Percentiles rank a stretch among this genome's conserved stretches.
These are phyloP conservation scores for Typha latifolia DNA, from an alignment of 176 grass and related monocot species.

Conservation along the genomic window DNA sequence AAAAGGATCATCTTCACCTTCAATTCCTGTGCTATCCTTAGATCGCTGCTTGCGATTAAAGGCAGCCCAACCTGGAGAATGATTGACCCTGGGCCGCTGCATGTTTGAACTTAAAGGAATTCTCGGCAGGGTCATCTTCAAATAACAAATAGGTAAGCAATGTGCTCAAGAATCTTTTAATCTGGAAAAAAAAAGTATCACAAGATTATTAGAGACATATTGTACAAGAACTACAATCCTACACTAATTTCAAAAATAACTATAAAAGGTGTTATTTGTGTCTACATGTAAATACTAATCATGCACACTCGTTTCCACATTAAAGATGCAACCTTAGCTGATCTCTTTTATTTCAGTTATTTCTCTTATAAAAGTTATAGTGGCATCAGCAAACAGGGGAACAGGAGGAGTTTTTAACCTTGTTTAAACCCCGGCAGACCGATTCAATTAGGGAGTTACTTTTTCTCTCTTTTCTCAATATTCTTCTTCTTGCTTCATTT, in stretches of 20 bases:
- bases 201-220: background rate
- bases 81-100: conserved; percentile 31
- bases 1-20: conserved; percentile 35
- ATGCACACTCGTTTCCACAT: background rate
- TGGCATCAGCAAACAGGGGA: too few species aligned
- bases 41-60: conserved; percentile 55
- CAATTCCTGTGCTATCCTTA: conserved; percentile 14
- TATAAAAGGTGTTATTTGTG: background rate
- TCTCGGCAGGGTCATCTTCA: conserved; percentile 14
- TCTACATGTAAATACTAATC: background rate
- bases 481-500: too few species aligned
- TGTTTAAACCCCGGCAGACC: too few species aligned
- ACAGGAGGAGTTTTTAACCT: too few species aligned
- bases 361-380: background rate
- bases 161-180: background rate
- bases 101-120: conserved; percentile 25
- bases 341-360: background rate
- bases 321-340: background rate
- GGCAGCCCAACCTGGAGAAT: conserved; percentile 69
- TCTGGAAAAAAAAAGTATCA: background rate
- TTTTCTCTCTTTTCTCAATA: too few species aligned
- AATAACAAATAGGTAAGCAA: background rate
- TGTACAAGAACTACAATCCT: background rate
- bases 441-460: too few species aligned
- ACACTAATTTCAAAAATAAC: background rate